These are phyloP conservation scores for Hymenoscyphus infarciens DNA, from an alignment of 2,329 filamentous ascomycete species.

Conservation along the genomic window DNA sequence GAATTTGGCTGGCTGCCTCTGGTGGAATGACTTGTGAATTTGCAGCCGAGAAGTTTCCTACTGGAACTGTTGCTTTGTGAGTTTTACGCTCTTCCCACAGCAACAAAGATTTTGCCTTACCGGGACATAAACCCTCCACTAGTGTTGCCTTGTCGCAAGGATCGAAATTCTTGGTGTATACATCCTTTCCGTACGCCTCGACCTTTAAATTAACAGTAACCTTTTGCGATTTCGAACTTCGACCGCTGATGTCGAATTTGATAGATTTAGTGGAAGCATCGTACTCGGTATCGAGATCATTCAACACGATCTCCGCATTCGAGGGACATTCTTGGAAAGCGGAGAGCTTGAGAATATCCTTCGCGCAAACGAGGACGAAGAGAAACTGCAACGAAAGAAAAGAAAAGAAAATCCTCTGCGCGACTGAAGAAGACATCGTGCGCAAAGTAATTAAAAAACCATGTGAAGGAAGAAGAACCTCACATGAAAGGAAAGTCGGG, in stretches of 20 bases:
- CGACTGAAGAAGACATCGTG: not conserved
- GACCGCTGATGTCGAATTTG: conserved; percentile 77
- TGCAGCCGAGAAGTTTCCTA: conserved; percentile 66
- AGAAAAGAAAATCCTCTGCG: not conserved
- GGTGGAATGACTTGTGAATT: conserved; percentile 72
- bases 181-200: conserved; percentile 75
- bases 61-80: conserved; percentile 55
- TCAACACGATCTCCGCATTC: conserved; percentile 60
- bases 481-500: no score
- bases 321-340: conserved; percentile 49
- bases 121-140: conserved; percentile 74
- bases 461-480: not conserved
- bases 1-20: conserved; percentile 70
- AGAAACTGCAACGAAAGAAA: conserved; percentile 1
- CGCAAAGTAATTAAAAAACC: not conserved
- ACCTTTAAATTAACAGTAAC: conserved; percentile 55
- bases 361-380: not conserved
- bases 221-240: conserved; percentile 69
- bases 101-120: conserved; percentile 43
- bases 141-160: conserved; percentile 69
- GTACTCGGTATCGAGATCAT: conserved; percentile 74
- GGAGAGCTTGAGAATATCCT: not conserved
- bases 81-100: not conserved
- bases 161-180: conserved; percentile 78
- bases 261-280: conserved; percentile 70